Conservation (phyloP, 495 filamentous ascomycete species). For the Neurospora sp. region DNA sequence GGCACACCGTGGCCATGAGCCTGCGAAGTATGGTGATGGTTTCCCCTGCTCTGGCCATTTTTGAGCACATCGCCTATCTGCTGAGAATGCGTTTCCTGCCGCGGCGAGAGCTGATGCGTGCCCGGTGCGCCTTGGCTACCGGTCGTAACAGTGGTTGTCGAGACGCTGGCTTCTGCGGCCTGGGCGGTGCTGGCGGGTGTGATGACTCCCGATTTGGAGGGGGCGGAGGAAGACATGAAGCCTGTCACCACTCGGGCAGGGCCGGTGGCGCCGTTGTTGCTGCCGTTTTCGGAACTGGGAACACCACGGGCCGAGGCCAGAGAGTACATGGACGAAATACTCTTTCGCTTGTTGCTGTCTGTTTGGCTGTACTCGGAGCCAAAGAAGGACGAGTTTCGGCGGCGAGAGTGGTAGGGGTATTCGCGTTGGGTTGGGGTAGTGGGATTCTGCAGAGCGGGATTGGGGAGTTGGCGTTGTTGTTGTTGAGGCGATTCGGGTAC, state of each 20-base stretch:
- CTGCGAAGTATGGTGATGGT: not conserved
- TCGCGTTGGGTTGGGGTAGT: not conserved
- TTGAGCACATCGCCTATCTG: conserved; percentile 26
- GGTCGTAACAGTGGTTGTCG: conserved; percentile 46
- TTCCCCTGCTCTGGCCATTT: conserved; percentile 7
- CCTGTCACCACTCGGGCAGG: conserved; percentile 23
- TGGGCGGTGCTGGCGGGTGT: conserved; percentile 27
- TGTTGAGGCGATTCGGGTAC: not conserved
- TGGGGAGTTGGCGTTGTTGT: conserved; percentile 28
- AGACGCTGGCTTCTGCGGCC: conserved; percentile 38
- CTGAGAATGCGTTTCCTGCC: conserved; percentile 26
- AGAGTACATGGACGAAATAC: conserved; percentile 56
- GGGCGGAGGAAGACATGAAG: conserved; percentile 25
- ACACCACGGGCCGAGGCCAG: conserved; percentile 45
- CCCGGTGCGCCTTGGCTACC: conserved; percentile 26
- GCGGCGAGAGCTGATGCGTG: conserved; percentile 33
- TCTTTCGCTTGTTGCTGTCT: conserved; percentile 50
- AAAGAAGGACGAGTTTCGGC: conserved; percentile 24
- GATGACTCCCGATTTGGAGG: conserved; percentile 2
- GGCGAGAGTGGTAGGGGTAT: conserved; percentile 5
- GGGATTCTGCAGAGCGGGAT: conserved; percentile 30
- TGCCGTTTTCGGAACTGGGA: conserved; percentile 32
- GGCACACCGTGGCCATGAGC: not conserved
- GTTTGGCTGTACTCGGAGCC: conserved; percentile 13
- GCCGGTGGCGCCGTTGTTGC: conserved; percentile 21